These are phyloP conservation scores for Phytophthora ohioensis DNA, from an alignment of 352 stramenopile genomes.

Conservation along the genomic window DNA sequence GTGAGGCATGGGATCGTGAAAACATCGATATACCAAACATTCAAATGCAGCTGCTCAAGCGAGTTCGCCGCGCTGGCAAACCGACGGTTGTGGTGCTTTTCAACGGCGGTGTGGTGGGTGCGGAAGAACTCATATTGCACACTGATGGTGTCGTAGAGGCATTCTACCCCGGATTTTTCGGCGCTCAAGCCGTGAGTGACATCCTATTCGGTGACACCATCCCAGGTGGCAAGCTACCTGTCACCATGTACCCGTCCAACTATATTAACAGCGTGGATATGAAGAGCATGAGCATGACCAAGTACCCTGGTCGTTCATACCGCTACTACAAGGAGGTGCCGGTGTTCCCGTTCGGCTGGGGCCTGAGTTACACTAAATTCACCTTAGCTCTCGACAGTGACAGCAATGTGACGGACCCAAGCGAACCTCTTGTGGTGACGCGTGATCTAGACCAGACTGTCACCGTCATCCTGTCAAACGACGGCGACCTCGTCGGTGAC, in stretches of 20 bases:
- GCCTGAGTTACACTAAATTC: conserved; percentile 92
- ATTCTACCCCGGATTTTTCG: conserved; percentile 88
- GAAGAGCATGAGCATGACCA: conserved; percentile 93
- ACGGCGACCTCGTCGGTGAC: conserved; percentile 58
- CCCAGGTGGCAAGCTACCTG: conserved; percentile 82
- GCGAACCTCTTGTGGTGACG: conserved; percentile 43
- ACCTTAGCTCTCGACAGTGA: conserved; percentile 36
- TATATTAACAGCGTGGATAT: conserved; percentile 81
- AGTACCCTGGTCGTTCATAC: conserved; percentile 91
- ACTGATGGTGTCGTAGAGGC: conserved; percentile 74
- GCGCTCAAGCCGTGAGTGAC: conserved; percentile 80
- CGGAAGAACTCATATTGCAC: conserved; percentile 76
- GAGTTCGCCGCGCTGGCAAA: conserved; percentile 65
- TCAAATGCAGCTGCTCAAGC: conserved; percentile 81
- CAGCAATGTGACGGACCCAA: conserved; percentile 11
- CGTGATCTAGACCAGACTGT: conserved; percentile 52
- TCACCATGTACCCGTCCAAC: conserved; percentile 89
- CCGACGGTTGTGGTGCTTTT: conserved; percentile 89
- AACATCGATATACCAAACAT: conserved; percentile 74
- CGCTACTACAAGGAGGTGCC: conserved; percentile 91
- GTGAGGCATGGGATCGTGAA: conserved; percentile 77
- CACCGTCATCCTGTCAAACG: conserved; percentile 64
- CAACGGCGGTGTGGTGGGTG: conserved; percentile 85
- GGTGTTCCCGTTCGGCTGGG: conserved; percentile 92
- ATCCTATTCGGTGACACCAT: conserved; percentile 87